phyloP scores from a whole-genome alignment of 1,284 basidiomycete species.

The Naganishia sp. region DNA sequence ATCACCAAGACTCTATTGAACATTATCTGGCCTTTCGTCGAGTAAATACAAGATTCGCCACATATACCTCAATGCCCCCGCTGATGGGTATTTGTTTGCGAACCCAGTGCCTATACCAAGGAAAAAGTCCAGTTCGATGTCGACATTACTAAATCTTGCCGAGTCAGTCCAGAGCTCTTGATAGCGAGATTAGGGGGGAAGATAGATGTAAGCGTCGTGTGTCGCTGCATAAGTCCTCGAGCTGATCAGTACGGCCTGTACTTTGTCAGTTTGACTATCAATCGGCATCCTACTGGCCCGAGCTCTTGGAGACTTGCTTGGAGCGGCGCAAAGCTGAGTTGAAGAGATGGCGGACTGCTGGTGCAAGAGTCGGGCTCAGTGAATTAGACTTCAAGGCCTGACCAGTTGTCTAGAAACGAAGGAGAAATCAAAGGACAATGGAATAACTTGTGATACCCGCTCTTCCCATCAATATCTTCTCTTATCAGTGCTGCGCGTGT shows the following conservation, averaged over 20 bases:
- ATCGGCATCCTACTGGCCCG: constrained; percentile 18
- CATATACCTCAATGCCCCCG: not conserved
- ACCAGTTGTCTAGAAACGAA: no score
- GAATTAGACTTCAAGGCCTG: constrained; percentile 21
- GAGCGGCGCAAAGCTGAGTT: constrained; percentile 1
- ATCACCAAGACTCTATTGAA: constrained; percentile 30
- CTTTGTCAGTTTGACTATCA: constrained; percentile 6
- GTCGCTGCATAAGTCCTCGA: not conserved
- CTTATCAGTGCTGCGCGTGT: no score
- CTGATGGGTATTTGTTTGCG: no score
- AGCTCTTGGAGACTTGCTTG: constrained; percentile 16
- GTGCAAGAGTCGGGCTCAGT: constrained; percentile 23
- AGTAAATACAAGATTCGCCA: constrained; percentile 17
- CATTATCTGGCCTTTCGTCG: constrained; percentile 34
- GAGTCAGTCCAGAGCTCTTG: constrained; percentile 19
- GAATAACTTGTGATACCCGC: no score
- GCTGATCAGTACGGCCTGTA: not conserved
- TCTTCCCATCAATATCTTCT: no score
- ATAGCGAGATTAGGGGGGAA: constrained; percentile 20
- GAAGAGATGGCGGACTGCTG: constrained; percentile 18
- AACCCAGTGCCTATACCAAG: constrained; percentile 10
- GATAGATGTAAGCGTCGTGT: not conserved
- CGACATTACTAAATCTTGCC: constrained; percentile 5
- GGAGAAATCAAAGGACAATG: no score
- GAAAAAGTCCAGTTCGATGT: constrained; percentile 26